Conservation (phyloP, 768 basidiomycete species). For the Auricularia cornea region DNA sequence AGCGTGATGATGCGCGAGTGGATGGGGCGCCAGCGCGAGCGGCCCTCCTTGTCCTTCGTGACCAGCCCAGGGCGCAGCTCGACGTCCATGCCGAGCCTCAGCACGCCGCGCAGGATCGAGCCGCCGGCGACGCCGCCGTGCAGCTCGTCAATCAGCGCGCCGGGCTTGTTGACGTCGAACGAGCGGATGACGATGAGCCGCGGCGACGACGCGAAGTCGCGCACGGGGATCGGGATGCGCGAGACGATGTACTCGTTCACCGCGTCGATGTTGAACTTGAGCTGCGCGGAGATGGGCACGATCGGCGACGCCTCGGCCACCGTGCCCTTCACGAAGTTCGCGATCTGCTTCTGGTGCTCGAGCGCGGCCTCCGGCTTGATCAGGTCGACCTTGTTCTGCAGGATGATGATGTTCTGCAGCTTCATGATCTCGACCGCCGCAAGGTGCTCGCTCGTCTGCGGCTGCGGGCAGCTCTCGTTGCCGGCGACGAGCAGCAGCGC, state of each 20-base stretch:
- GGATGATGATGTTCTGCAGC: constrained; percentile 91
- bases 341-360: constrained; percentile 94
- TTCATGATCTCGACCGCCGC: constrained; percentile 99
- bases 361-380: constrained; percentile 92
- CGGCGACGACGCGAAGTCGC: constrained; percentile 87
- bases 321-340: constrained; percentile 93
- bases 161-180: constrained; percentile 99
- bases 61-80: constrained; percentile 97
- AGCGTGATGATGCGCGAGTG: constrained; percentile 86
- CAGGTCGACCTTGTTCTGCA: constrained; percentile 98
- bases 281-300: constrained; percentile 96
- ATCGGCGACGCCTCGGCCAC: constrained; percentile 97
- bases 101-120: constrained; percentile 86
- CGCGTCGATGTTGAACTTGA: constrained; percentile 98
- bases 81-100: constrained; percentile 84
- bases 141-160: constrained; percentile 91
- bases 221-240: constrained; percentile 87
- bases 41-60: constrained; percentile 85
- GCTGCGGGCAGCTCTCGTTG: constrained; percentile 98
- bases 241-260: constrained; percentile 98
- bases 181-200: constrained; percentile 97
- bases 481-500: constrained; percentile 92
- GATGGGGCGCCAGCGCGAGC: constrained; percentile 88
- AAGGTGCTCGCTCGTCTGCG: constrained; percentile 96
- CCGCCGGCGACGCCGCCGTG: constrained; percentile 99